These are phyloP conservation scores for Selaginella tamariscina DNA, from an alignment of 75 land plant species.

Conservation along the genomic window DNA sequence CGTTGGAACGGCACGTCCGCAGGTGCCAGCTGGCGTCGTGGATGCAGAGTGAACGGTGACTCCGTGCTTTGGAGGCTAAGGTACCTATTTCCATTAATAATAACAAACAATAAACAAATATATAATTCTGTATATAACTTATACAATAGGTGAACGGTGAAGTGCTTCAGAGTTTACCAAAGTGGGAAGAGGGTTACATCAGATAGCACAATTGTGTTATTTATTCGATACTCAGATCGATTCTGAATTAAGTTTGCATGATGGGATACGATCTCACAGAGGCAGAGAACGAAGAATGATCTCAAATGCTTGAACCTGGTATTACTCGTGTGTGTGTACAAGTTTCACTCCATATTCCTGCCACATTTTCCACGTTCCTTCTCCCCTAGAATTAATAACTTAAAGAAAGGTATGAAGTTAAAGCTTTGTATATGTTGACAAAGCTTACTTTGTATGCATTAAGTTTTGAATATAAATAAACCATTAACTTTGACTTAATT, in stretches of 20 bases:
- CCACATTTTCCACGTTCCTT: no score
- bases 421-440: no score
- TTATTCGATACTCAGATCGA: slow-evolving; percentile 56
- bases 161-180: slow-evolving; percentile 41
- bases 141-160: slow-evolving; percentile 68
- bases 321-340: no score
- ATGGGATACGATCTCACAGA: not conserved
- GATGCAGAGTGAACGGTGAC: slow-evolving; percentile 39
- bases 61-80: slow-evolving; percentile 74
- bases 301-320: no score
- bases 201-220: slow-evolving; percentile 58
- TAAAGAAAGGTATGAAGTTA: no score
- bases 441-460: no score
- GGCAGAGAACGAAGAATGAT: not conserved
- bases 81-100: slow-evolving; percentile 21
- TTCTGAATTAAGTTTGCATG: slow-evolving; percentile 15
- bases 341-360: no score
- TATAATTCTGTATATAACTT: not conserved
- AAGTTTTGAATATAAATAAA: no score
- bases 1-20: slow-evolving; percentile 16
- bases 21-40: slow-evolving; percentile 16
- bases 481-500: no score
- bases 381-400: no score
- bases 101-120: not conserved
- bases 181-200: slow-evolving; percentile 34